Conservation (phyloP, 2,329 filamentous ascomycete genomes). For the Aspergillus fructus region DNA sequence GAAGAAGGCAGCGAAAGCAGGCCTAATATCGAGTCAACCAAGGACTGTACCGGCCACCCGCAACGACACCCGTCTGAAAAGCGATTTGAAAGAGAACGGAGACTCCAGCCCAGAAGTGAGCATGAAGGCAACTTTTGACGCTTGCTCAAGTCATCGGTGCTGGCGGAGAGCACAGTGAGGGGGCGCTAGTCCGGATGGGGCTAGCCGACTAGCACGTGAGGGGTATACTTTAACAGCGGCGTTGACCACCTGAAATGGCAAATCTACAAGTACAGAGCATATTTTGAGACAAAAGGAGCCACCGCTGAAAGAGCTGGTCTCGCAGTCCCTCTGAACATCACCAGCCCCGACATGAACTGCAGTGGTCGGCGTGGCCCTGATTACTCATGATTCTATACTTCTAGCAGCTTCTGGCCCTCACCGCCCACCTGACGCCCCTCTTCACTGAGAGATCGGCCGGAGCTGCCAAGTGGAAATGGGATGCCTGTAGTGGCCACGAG, state of each 20-base stretch:
- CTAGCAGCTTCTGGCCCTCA: constrained; percentile 17
- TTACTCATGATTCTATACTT: constrained; percentile 6
- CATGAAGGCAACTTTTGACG: constrained; percentile 21
- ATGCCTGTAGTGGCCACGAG: background rate
- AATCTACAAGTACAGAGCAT: background rate
- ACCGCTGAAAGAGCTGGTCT: background rate
- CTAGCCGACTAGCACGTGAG: constrained; percentile 23
- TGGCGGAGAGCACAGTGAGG: constrained; percentile 1
- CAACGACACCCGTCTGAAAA: constrained; percentile 13
- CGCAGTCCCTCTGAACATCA: background rate
- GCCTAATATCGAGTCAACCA: constrained; percentile 1
- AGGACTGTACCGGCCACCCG: background rate
- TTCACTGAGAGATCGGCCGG: background rate
- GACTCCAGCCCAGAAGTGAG: constrained; percentile 13
- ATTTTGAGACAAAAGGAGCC: background rate
- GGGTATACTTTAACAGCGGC: constrained; percentile 3
- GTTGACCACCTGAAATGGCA: no score
- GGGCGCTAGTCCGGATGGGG: constrained; percentile 17
- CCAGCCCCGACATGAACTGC: background rate
- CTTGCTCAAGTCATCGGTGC: constrained; percentile 18
- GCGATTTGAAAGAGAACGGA: constrained; percentile 10
- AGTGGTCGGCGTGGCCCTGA: background rate
- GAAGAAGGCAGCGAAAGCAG: constrained; percentile 3
- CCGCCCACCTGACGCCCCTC: constrained; percentile 18
- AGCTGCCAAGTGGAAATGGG: background rate